Percentiles rank a stretch among this genome's conserved stretches.
Evolutionary conservation across 257 asterid genomes (phyloP).

Genomic region (Solanum pimpinellifolium): DNA sequence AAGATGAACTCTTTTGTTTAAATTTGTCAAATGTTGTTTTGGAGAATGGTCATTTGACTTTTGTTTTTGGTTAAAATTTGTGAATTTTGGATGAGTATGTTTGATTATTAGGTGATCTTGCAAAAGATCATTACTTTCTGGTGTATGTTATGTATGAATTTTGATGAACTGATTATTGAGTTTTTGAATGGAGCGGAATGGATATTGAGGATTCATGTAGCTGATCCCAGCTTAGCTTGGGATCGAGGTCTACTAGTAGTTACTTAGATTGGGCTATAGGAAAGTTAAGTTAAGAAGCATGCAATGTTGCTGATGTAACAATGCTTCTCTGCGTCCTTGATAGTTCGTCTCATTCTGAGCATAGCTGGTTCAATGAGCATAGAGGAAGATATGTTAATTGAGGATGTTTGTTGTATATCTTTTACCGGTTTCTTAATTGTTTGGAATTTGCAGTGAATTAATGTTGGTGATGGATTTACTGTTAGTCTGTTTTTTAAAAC

Average conservation of each 20-base stretch:
- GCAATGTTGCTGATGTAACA: neutral
- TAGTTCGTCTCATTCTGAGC: neutral
- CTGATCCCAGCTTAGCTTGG: neutral
- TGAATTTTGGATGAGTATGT: neutral
- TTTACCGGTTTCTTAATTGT: neutral
- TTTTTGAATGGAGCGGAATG: neutral
- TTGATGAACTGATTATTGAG: neutral
- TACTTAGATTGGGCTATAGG: neutral
- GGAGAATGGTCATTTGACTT: neutral
- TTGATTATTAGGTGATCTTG: neutral
- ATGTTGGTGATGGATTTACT: neutral
- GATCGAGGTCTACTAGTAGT: neutral
- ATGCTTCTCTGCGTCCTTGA: neutral
- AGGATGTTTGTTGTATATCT: neutral
- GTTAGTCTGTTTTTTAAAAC: neutral
- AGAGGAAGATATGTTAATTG: neutral
- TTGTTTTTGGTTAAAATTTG: neutral
- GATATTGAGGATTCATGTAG: neutral
- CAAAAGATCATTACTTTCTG: neutral
- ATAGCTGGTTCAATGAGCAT: neutral
- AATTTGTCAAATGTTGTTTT: neutral
- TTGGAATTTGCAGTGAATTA: neutral
- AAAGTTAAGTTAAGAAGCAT: neutral
- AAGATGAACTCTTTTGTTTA: neutral
- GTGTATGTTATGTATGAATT: neutral